Conservation (phyloP, 2,329 filamentous ascomycete species). For the Penicillium olsonii region DNA sequence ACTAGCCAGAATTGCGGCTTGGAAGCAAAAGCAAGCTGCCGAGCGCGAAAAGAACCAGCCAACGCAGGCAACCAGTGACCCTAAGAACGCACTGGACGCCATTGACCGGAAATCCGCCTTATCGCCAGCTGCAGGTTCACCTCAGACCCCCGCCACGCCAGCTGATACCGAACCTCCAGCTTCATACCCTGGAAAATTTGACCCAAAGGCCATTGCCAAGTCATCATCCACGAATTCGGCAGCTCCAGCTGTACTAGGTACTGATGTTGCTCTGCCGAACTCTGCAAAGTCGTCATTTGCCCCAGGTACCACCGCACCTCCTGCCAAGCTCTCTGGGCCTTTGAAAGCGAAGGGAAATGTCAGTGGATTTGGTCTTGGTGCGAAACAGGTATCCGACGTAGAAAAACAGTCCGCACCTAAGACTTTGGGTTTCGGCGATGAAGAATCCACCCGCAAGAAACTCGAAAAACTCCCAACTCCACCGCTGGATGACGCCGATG, state of each 20-base stretch:
- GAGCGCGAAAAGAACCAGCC: constrained; percentile 72
- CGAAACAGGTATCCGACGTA: constrained; percentile 64
- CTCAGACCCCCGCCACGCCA: constrained; percentile 53
- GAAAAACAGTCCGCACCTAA: constrained; percentile 70
- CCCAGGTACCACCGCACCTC: constrained; percentile 47
- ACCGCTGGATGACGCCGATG: constrained; percentile 63
- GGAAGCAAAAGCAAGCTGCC: constrained; percentile 84
- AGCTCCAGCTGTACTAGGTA: constrained; percentile 57
- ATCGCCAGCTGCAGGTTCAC: constrained; percentile 56
- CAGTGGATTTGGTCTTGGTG: constrained; percentile 77
- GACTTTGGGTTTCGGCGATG: constrained; percentile 82
- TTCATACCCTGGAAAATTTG: constrained; percentile 76
- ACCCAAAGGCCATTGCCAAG: constrained; percentile 82
- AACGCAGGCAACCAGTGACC: constrained; percentile 63
- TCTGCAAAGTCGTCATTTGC: constrained; percentile 24
- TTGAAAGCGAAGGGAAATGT: constrained; percentile 71
- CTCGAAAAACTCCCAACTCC: constrained; percentile 85
- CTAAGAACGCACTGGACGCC: constrained; percentile 68
- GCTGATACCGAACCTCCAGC: constrained; percentile 53
- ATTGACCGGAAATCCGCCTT: constrained; percentile 69
- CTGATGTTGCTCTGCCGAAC: constrained; percentile 55
- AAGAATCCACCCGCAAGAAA: constrained; percentile 82
- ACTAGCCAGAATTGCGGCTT: constrained; percentile 79
- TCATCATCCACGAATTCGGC: constrained; percentile 59
- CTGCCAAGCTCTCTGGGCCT: constrained; percentile 49